Evolutionary conservation across 352 stramenopile genomes (phyloP).

Genomic region (Phytophthora meadii): DNA sequence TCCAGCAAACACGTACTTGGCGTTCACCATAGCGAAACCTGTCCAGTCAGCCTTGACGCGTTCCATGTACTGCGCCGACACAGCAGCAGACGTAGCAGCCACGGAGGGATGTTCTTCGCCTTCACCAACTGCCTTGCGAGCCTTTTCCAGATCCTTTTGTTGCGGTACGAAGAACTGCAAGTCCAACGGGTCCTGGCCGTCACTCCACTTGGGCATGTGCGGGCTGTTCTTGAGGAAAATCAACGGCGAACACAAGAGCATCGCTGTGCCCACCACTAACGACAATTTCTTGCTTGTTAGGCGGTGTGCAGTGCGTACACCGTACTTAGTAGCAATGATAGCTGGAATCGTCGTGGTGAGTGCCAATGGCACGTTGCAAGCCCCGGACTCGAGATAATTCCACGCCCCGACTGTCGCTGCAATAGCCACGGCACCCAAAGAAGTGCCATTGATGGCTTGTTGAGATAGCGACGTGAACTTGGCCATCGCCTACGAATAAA

Average conservation of each 20-base stretch:
- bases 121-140: constrained; percentile 9
- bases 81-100: constrained; percentile 24
- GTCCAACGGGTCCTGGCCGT: constrained; percentile 60
- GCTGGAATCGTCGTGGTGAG: constrained; percentile 75
- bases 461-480: constrained; percentile 83
- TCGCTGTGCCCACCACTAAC: constrained; percentile 78
- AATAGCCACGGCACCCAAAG: constrained; percentile 79
- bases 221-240: constrained; percentile 86
- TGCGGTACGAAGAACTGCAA: constrained; percentile 78
- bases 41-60: constrained; percentile 46
- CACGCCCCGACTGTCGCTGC: constrained; percentile 69
- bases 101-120: constrained; percentile 17
- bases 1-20: constrained; percentile 81
- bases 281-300: constrained; percentile 81
- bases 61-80: constrained; percentile 53
- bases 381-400: constrained; percentile 73
- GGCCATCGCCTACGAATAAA: constrained; percentile 61
- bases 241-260: constrained; percentile 78
- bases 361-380: constrained; percentile 83
- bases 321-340: constrained; percentile 81
- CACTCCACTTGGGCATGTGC: constrained; percentile 81
- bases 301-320: constrained; percentile 76
- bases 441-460: constrained; percentile 87
- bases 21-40: constrained; percentile 62
- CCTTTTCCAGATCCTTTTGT: constrained; percentile 36